phyloP scores from a whole-genome alignment of 345 rosid genomes.

The Trapa bicornis region DNA sequence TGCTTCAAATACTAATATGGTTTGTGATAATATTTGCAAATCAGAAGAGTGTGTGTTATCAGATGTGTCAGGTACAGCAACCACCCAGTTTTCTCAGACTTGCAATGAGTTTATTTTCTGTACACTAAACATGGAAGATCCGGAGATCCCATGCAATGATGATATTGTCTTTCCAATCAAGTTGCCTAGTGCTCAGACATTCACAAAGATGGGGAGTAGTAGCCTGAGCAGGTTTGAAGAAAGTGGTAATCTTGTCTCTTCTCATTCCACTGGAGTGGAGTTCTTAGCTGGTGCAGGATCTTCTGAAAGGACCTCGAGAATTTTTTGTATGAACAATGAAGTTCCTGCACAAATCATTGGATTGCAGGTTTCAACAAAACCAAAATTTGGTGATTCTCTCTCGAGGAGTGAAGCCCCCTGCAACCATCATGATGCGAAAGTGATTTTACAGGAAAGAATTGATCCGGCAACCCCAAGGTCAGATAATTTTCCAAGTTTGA shows the following conservation, averaged over 20 bases:
- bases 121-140: conserved; percentile 33
- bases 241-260: conserved; percentile 14
- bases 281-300: conserved; percentile 21
- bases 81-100: conserved; percentile 30
- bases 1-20: background rate
- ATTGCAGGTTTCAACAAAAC: conserved; percentile 21
- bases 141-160: conserved; percentile 66
- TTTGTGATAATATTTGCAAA: conserved; percentile 11
- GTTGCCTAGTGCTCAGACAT: conserved; percentile 19
- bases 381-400: conserved; percentile 19
- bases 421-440: conserved; percentile 2
- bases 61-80: conserved; percentile 15
- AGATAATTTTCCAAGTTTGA: conserved; percentile 12
- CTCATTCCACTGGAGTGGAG: conserved; percentile 12
- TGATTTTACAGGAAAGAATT: conserved; percentile 8
- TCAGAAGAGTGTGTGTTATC: conserved; percentile 15
- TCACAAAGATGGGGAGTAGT: conserved; percentile 15
- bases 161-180: conserved; percentile 27
- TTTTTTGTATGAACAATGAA: conserved; percentile 19
- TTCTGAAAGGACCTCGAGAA: conserved; percentile 19
- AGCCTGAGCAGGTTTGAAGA: conserved; percentile 9
- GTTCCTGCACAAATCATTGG: conserved; percentile 18
- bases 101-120: conserved; percentile 39
- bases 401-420: conserved; percentile 17
- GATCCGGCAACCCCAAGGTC: conserved; percentile 10